Percentiles rank a stretch among this genome's conserved stretches.
Evolutionary conservation across 495 filamentous ascomycete species (phyloP).

Genomic region (Darksidea phi): DNA sequence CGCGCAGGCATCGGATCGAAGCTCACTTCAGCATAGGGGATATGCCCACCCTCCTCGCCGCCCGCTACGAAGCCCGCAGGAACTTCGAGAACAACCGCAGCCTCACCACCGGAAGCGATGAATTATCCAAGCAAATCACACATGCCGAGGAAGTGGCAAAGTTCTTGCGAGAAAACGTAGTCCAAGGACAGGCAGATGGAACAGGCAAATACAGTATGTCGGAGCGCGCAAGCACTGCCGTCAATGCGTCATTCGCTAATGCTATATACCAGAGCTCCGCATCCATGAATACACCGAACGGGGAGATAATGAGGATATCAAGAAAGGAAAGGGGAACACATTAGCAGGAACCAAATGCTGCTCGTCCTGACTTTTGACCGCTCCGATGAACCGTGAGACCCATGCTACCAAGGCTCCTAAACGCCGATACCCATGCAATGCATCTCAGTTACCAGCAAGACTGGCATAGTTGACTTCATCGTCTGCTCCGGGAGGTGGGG

Average conservation of each 20-base stretch:
- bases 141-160: conserved; percentile 81
- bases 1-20: background rate
- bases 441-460: conserved; percentile 69
- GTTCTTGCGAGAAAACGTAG: conserved; percentile 78
- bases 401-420: conserved; percentile 4
- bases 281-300: conserved; percentile 91
- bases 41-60: conserved; percentile 59
- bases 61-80: conserved; percentile 65
- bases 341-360: conserved; percentile 38
- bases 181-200: conserved; percentile 66
- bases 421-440: conserved; percentile 32
- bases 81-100: conserved; percentile 66
- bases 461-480: conserved; percentile 78
- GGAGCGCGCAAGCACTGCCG: background rate
- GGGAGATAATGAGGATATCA: conserved; percentile 84
- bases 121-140: conserved; percentile 55
- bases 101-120: conserved; percentile 54
- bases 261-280: conserved; percentile 59
- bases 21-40: conserved; percentile 58
- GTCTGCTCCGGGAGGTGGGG: conserved; percentile 78
- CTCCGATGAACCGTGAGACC: conserved; percentile 24
- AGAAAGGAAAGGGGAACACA: conserved; percentile 33
- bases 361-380: conserved; percentile 27
- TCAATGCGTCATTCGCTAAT: conserved; percentile 10
- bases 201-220: conserved; percentile 64